These are phyloP conservation scores for Globisporangium mamillatum DNA, from an alignment of 352 stramenopile genomes.

Conservation along the genomic window DNA sequence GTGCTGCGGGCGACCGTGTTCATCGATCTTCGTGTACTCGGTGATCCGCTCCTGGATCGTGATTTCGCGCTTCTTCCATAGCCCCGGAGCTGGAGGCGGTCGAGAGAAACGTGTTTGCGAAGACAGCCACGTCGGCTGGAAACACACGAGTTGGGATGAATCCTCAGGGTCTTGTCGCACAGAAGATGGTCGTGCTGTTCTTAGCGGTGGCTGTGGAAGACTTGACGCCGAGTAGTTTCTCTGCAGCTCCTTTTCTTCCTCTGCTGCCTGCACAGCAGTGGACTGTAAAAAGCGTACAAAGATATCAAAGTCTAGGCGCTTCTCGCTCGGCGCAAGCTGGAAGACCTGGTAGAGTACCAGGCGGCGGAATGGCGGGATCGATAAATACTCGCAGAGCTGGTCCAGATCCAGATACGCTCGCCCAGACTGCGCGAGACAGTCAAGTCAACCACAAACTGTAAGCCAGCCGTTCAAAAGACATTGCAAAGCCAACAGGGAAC, in stretches of 20 bases:
- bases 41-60: slow-evolving; percentile 86
- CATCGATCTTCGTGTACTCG: slow-evolving; percentile 88
- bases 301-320: slow-evolving; percentile 41
- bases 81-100: slow-evolving; percentile 50
- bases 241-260: slow-evolving; percentile 38
- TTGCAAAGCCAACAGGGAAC: not conserved
- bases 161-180: not conserved
- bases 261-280: slow-evolving; percentile 40
- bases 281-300: slow-evolving; percentile 75
- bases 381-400: slow-evolving; percentile 65
- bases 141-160: slow-evolving; percentile 35
- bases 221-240: slow-evolving; percentile 5
- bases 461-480: not conserved
- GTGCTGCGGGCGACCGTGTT: slow-evolving; percentile 64
- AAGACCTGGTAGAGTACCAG: slow-evolving; percentile 61
- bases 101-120: slow-evolving; percentile 34
- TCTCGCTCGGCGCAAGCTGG: slow-evolving; percentile 29
- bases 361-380: slow-evolving; percentile 60
- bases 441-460: not conserved
- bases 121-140: slow-evolving; percentile 39
- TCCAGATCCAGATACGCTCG: slow-evolving; percentile 49
- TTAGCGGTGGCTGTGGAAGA: slow-evolving; percentile 25
- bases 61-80: slow-evolving; percentile 87
- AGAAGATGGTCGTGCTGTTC: slow-evolving; percentile 4
- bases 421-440: slow-evolving; percentile 8